Percentiles rank a stretch among this genome's conserved stretches.
Conservation (phyloP, 768 basidiomycete species). For the Pholiota microspora region DNA sequence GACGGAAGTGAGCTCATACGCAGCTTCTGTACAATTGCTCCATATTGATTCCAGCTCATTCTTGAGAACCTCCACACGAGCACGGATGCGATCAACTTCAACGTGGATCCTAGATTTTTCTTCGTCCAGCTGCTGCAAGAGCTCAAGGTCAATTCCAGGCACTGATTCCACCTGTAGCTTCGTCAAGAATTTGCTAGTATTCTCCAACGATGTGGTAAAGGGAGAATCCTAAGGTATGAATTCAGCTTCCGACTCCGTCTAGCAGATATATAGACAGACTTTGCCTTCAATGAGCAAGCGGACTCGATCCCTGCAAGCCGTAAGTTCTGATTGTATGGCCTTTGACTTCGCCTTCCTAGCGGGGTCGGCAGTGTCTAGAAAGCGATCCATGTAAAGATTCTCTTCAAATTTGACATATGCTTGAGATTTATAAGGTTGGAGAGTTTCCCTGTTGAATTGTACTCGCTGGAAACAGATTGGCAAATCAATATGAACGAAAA, state of each 20-base stretch:
- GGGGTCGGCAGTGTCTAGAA: conserved; percentile 72
- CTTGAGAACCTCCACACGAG: conserved; percentile 53
- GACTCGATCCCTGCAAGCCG: conserved; percentile 61
- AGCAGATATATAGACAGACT: conserved; percentile 36
- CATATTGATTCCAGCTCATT: conserved; percentile 72
- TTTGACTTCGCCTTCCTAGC: conserved; percentile 73
- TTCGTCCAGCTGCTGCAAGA: conserved; percentile 45
- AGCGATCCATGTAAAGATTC: conserved; percentile 88
- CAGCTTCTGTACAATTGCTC: conserved; percentile 60
- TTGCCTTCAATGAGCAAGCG: conserved; percentile 69
- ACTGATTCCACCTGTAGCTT: conserved; percentile 39
- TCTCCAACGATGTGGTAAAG: conserved; percentile 53
- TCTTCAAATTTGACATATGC: conserved; percentile 91
- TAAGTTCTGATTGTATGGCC: conserved; percentile 65
- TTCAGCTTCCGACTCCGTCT: background rate
- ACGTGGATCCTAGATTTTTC: conserved; percentile 52
- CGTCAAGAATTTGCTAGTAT: conserved; percentile 57
- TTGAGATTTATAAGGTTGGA: conserved; percentile 94
- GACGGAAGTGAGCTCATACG: conserved; percentile 91
- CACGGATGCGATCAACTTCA: conserved; percentile 58
- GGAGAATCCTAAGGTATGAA: conserved; percentile 51
- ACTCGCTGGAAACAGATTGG: conserved; percentile 56
- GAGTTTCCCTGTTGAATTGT: conserved; percentile 90
- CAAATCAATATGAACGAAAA: background rate
- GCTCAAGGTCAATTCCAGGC: conserved; percentile 58